Conservation (phyloP, 306 rosid genomes). For the Pterocarpus macrocarpus region DNA sequence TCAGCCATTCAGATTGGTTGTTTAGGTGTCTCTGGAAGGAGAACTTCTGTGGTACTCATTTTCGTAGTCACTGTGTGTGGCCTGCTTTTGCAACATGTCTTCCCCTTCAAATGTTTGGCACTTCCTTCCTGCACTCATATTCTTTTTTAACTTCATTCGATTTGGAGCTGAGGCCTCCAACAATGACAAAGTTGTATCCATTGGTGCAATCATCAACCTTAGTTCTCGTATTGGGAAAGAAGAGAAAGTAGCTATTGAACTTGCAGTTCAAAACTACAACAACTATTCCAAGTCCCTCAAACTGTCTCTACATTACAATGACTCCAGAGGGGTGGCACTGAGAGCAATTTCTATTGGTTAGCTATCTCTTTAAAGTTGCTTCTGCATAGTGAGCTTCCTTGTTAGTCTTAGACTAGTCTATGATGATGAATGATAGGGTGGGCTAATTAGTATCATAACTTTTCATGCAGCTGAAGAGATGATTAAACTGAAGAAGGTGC, state of each 20-base stretch:
- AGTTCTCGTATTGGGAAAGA: slow-evolving; percentile 42
- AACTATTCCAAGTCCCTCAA: slow-evolving; percentile 21
- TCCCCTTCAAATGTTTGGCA: neutral
- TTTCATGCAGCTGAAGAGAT: slow-evolving; percentile 50
- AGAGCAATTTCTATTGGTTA: slow-evolving; percentile 25
- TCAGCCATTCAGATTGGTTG: neutral
- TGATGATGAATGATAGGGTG: neutral
- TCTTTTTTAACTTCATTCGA: neutral
- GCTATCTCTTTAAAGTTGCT: neutral
- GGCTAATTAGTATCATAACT: neutral
- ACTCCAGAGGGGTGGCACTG: neutral
- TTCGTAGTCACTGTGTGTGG: too few relatives aligned
- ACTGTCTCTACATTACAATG: slow-evolving; percentile 16
- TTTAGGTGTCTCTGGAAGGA: too few relatives aligned
- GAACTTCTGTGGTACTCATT: too few relatives aligned
- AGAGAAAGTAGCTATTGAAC: slow-evolving; percentile 43
- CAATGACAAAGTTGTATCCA: neutral
- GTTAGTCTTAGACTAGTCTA: neutral
- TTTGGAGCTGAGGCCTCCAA: neutral
- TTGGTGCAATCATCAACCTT: slow-evolving; percentile 40
- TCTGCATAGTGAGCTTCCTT: neutral
- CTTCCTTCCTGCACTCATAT: neutral
- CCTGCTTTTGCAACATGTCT: too few relatives aligned
- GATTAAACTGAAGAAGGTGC: slow-evolving; percentile 39
- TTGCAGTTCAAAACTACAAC: slow-evolving; percentile 38